Conservation (phyloP, 805 yeast genomes). For the Yarrowia sp. region DNA sequence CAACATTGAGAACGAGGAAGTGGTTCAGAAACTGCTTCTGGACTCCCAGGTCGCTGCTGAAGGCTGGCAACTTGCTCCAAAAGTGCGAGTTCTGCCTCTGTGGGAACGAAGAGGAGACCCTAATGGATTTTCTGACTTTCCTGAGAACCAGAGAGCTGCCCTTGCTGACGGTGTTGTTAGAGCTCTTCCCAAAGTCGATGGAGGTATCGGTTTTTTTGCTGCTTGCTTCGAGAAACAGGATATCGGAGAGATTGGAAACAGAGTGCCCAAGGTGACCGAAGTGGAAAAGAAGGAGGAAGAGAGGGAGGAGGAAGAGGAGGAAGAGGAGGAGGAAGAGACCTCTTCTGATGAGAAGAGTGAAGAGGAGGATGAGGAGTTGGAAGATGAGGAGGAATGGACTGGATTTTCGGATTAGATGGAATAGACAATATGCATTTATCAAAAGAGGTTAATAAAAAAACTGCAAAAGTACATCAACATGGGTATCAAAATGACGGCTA, state of each 20-base stretch:
- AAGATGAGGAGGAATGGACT: slow-evolving; percentile 23
- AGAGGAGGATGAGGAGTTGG: slow-evolving; percentile 1
- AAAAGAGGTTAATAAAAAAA: no score
- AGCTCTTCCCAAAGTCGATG: slow-evolving; percentile 84
- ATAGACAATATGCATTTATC: slow-evolving; percentile 6
- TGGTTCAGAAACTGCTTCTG: slow-evolving; percentile 75
- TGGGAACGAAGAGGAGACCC: slow-evolving; percentile 89
- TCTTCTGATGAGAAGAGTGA: background rate
- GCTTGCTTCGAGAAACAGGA: slow-evolving; percentile 67
- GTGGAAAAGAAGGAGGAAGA: background rate
- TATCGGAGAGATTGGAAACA: background rate
- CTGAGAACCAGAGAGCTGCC: slow-evolving; percentile 48
- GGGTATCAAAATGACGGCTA: no score
- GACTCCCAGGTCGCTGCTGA: slow-evolving; percentile 66
- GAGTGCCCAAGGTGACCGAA: slow-evolving; percentile 3
- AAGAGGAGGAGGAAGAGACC: slow-evolving; percentile 1
- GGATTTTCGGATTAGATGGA: slow-evolving; percentile 5
- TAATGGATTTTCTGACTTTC: slow-evolving; percentile 64
- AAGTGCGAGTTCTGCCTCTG: slow-evolving; percentile 70
- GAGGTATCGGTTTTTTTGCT: slow-evolving; percentile 99
- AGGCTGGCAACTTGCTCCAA: slow-evolving; percentile 77
- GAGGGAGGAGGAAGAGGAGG: background rate
- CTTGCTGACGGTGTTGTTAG: slow-evolving; percentile 89
- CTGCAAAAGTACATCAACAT: no score
- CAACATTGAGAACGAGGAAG: slow-evolving; percentile 91